Base-by-base conservation (phyloP, 331 rosid genomes). In the Quercus lobata region DNA sequence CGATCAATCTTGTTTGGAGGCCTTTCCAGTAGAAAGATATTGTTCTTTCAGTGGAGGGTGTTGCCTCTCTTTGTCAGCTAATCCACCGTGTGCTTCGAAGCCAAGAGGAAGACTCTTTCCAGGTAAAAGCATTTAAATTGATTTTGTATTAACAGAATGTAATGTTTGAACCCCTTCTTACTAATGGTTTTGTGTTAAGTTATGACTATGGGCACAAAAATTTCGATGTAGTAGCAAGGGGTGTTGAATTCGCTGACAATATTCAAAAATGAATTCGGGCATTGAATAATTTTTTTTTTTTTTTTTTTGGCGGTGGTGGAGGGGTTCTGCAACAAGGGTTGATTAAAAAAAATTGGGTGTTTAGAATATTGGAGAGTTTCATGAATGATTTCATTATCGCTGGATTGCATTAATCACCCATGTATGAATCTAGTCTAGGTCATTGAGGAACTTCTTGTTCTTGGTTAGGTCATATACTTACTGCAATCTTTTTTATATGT, bases 11-110 rank as follows among this genome's bases (percentile, higher is more conserved):
- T 35, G 90, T 95, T 70, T 77, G 72, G 78, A 84, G 88, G 87
- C 98, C 98, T 80, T 95, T 95, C 73, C 88, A 72, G 83, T 90
- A 84, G 77, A 93, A 81, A 80, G 98, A 93, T 79, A 86, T 88
- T 57, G 85, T 93, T 86, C 92, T 95, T 61, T 97, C 96, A 2
- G 90, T 88, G 57, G 93, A 95, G 82, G 97, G 99, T 78, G 88
- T 95, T 80, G 73, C 84, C 73, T 80, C 97, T 71, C 85, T 95
- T 46, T 83, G 96, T 84, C 94, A 91, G 79, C 83, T 87, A 60
- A 87, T 88, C 78, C 93, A 91, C 78, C 77, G 66, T 1, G 86
- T 78, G 5, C 89, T 93, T 37, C 90, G 75, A 44, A 87, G 83
- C 84, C 88, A 88, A 3, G 98, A 93, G 86, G 99, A 95, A 83